Evolutionary conservation across 345 rosid genomes (phyloP).

Genomic region (Corymbia maculata): DNA sequence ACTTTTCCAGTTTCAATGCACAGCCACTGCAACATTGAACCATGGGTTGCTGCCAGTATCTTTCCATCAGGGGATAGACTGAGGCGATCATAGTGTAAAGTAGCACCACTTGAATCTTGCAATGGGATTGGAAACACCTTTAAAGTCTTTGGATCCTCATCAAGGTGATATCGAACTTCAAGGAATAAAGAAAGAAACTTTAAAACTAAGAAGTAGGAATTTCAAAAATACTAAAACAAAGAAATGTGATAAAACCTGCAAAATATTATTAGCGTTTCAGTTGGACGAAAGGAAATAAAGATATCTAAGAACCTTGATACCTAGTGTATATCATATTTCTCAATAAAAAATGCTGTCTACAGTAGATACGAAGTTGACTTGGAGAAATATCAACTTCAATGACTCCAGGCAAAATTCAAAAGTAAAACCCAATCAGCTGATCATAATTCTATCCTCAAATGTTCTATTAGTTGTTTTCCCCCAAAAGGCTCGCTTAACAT

Average conservation of each 20-base stretch:
- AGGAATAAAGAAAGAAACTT: slow-evolving; percentile 2
- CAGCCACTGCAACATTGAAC: slow-evolving; percentile 82
- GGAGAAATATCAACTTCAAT: neutral
- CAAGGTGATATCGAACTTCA: slow-evolving; percentile 87
- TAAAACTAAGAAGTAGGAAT: neutral
- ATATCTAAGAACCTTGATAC: neutral
- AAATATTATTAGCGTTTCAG: neutral
- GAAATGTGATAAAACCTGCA: neutral
- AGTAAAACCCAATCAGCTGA: neutral
- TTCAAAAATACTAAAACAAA: neutral
- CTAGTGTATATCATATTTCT: neutral
- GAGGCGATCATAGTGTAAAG: slow-evolving; percentile 72
- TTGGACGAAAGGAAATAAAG: neutral
- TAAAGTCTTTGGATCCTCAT: slow-evolving; percentile 95
- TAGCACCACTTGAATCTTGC: slow-evolving; percentile 49
- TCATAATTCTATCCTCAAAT: neutral
- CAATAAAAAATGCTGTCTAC: neutral
- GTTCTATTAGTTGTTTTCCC: neutral
- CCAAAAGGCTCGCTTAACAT: neutral
- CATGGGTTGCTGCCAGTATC: slow-evolving; percentile 71
- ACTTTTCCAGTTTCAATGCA: slow-evolving; percentile 75
- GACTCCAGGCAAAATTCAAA: neutral
- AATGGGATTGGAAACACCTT: slow-evolving; percentile 82
- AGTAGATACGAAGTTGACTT: neutral
- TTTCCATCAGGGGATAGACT: slow-evolving; percentile 87